Percentiles rank a stretch among this genome's conserved stretches.
phyloP scores from a whole-genome alignment of 305 asterid species.

The Fraxinus sp. region DNA sequence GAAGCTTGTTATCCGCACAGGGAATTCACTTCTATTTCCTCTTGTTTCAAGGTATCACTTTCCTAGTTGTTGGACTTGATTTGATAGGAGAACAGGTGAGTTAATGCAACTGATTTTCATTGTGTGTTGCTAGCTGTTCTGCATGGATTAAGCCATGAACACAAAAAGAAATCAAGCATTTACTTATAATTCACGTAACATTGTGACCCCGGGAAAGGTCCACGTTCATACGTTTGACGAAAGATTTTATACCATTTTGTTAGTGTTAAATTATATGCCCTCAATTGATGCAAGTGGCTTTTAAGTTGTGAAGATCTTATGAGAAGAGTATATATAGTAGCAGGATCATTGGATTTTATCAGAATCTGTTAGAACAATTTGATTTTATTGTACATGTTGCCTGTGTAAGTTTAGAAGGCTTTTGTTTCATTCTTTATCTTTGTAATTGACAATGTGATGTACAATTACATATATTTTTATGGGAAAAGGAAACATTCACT shows the following conservation, averaged over 20 bases:
- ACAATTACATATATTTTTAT: slow-evolving; percentile 22
- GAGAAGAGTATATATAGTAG: slow-evolving; percentile 23
- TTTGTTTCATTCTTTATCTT: slow-evolving; percentile 41
- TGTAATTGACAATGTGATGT: slow-evolving; percentile 37
- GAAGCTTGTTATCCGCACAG: slow-evolving; percentile 88
- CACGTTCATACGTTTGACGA: slow-evolving; percentile 4
- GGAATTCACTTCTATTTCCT: slow-evolving; percentile 88
- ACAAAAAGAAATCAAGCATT: slow-evolving; percentile 1
- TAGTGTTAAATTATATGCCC: slow-evolving; percentile 5
- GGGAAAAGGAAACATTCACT: background rate
- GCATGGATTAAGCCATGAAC: slow-evolving; percentile 12
- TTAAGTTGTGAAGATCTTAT: background rate
- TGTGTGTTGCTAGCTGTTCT: background rate
- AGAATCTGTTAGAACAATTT: slow-evolving; percentile 20
- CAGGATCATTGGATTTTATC: background rate
- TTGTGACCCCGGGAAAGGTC: slow-evolving; percentile 14
- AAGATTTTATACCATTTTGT: background rate
- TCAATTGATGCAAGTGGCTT: slow-evolving; percentile 7
- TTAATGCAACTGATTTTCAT: slow-evolving; percentile 18
- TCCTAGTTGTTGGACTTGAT: slow-evolving; percentile 80
- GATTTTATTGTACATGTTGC: slow-evolving; percentile 23
- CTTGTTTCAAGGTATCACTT: slow-evolving; percentile 81
- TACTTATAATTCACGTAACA: background rate
- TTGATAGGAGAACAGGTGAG: slow-evolving; percentile 90
- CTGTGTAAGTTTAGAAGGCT: slow-evolving; percentile 22